Evolutionary conservation across 441 rosid genomes (phyloP).

Genomic region (Aleurites moluccanus): DNA sequence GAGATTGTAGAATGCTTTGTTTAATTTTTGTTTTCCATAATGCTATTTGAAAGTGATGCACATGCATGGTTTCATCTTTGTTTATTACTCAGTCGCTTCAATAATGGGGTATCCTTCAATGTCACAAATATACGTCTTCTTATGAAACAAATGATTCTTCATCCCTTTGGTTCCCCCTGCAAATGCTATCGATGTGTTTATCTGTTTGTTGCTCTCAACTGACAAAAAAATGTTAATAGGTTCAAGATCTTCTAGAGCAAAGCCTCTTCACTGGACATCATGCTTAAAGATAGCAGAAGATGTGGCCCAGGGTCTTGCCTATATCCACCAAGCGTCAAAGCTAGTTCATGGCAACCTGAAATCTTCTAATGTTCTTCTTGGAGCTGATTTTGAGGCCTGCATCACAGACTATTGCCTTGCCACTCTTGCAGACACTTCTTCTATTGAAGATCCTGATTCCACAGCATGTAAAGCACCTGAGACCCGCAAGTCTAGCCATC

Average conservation of each 20-base stretch:
- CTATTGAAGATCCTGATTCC: conserved; percentile 44
- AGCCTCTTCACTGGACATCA: conserved; percentile 96
- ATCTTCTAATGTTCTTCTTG: conserved; percentile 78
- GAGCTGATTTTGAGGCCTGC: conserved; percentile 84
- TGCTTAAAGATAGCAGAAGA: conserved; percentile 95
- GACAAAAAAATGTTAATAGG: conserved; percentile 41
- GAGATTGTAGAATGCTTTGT: neutral
- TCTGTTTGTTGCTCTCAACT: neutral
- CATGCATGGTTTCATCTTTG: neutral
- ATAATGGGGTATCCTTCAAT: neutral
- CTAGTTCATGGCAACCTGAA: conserved; percentile 83
- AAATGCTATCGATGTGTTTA: neutral
- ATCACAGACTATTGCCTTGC: conserved; percentile 74
- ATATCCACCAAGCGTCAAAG: conserved; percentile 88
- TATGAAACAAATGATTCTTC: neutral
- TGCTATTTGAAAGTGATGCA: neutral
- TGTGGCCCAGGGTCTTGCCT: conserved; percentile 87
- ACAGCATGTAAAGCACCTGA: conserved; percentile 65
- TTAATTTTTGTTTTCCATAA: neutral
- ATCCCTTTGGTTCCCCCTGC: neutral
- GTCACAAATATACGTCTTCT: neutral
- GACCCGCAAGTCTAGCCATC: conserved; percentile 43
- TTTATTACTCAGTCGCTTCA: neutral
- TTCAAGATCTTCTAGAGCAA: conserved; percentile 74
- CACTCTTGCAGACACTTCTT: conserved; percentile 46